Conservation (phyloP, 768 basidiomycete genomes). For the Rhizopogon salebrosus region DNA sequence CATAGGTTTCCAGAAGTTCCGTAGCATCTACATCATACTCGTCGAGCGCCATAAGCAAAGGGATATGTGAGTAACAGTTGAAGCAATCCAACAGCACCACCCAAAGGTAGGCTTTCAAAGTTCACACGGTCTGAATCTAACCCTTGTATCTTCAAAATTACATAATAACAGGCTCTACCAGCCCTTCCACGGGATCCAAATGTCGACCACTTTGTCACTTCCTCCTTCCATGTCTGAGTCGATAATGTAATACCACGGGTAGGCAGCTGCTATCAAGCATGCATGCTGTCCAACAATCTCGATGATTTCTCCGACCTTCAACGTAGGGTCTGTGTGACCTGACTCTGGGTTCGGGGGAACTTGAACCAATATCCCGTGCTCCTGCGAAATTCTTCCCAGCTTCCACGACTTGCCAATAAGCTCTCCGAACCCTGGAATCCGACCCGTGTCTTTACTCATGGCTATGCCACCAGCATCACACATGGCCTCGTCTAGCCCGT, state of each 20-base stretch:
- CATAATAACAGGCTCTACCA: conserved; percentile 43
- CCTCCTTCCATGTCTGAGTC: conserved; percentile 53
- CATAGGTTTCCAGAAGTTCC: conserved; percentile 92
- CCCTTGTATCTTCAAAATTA: not conserved
- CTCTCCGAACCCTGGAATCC: conserved; percentile 65
- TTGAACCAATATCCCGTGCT: conserved; percentile 68
- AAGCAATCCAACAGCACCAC: not conserved
- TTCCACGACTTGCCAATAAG: conserved; percentile 63
- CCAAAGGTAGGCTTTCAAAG: not conserved
- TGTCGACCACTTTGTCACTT: conserved; percentile 55
- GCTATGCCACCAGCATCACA: conserved; percentile 84
- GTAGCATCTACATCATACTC: conserved; percentile 81
- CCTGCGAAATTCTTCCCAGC: conserved; percentile 65
- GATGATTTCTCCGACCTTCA: conserved; percentile 57
- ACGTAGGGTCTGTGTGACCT: conserved; percentile 12
- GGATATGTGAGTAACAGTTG: not conserved
- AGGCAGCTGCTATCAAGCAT: conserved; percentile 73
- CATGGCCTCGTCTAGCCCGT: conserved; percentile 67
- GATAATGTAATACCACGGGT: conserved; percentile 82
- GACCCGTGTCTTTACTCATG: conserved; percentile 84
- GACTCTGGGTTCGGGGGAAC: conserved; percentile 14
- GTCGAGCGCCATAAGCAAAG: conserved; percentile 47
- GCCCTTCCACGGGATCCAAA: conserved; percentile 91
- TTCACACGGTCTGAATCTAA: not conserved
- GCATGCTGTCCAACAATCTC: conserved; percentile 84